Evolutionary conservation across 2,329 filamentous ascomycete species (phyloP), one percentile per base, ranked within the genome.

Genomic region (Sclerotiophoma versabilis): DNA sequence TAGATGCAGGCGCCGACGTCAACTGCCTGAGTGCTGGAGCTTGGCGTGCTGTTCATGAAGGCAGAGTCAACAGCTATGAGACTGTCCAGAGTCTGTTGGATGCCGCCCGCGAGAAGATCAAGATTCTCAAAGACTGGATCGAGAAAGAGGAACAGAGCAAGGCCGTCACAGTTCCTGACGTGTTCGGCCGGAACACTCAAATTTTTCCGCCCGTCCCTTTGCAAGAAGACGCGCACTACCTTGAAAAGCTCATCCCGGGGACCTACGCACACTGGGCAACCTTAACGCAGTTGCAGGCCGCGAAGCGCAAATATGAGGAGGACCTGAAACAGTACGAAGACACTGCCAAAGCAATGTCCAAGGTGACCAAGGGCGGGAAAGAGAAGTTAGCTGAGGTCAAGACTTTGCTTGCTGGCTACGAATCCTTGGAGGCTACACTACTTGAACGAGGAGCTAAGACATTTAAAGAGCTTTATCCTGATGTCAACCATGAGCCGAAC

Each of bases 1-100:
- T 96, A 1, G 76, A 83, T 14, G 77, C 77, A 14, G 90, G 89
- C 1, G 88, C 83, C 3, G 83, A 93, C 71, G 81, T 86, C 0
- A 90, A 90, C 58, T 80, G 81, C 0, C 63, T 91, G 32, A 83
- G 83, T 0, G 69, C 66, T 7, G 29, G 58, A 2, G 75, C 75
- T 2, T 72, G 76, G 58, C 49, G 45, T 8, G 41, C 73, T 3
- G 32, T 71, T 0, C 49, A 69, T 1, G 53, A 80, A 1, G 38
- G 41, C 5, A 39, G 26, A 1, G 19, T 12, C 2, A 64, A 82
- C 23, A 45, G 65, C 2, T 62, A 74, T n/a, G 75, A 78, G 48
- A 64, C 69, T 4, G 70, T 79, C 5, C 58, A 79, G 37, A 81
- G 83, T 0, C 72, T 88, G 0, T 71, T 95, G 17, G 89, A 92